A percentile compares a stretch with the other conserved stretches of the same genome.
phyloP scores from a whole-genome alignment of 2,329 filamentous ascomycete species.

The Aspergillus aculeatinus region DNA sequence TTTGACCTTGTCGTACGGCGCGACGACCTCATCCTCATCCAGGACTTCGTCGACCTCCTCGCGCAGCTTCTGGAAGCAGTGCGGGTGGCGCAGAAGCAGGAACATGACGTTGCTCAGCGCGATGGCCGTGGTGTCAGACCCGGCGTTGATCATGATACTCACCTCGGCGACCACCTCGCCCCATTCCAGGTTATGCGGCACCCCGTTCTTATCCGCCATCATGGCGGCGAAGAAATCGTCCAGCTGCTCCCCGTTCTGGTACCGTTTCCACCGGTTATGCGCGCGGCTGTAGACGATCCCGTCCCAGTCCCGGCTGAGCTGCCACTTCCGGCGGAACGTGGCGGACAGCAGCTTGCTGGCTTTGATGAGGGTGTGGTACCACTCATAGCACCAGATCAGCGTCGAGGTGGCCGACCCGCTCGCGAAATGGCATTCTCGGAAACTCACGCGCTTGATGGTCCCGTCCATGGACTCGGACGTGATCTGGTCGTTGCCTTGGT shows the following conservation, averaged over 20 bases:
- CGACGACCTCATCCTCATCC: slow-evolving; percentile 42
- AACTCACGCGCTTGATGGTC: slow-evolving; percentile 16
- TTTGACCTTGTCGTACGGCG: slow-evolving; percentile 49
- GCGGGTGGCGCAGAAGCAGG: slow-evolving; percentile 50
- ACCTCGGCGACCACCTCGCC: slow-evolving; percentile 59
- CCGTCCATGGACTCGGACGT: slow-evolving; percentile 26
- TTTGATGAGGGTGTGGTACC: slow-evolving; percentile 18
- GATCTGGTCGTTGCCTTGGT: slow-evolving; percentile 34
- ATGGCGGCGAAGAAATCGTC: slow-evolving; percentile 57
- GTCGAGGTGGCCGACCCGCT: slow-evolving; percentile 15
- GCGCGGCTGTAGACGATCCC: slow-evolving; percentile 23
- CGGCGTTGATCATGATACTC: slow-evolving; percentile 44
- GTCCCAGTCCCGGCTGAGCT: slow-evolving; percentile 20
- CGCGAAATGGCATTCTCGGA: slow-evolving; percentile 21
- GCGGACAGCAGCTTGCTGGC: slow-evolving; percentile 21
- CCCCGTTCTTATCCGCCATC: slow-evolving; percentile 49
- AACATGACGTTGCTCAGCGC: slow-evolving; percentile 53
- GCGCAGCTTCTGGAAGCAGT: slow-evolving; percentile 37
- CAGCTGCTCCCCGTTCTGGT: slow-evolving; percentile 50
- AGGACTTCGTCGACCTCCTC: slow-evolving; percentile 47
- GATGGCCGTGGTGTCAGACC: slow-evolving; percentile 52
- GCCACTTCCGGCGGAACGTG: slow-evolving; percentile 20
- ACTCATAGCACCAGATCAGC: slow-evolving; percentile 26
- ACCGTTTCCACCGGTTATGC: slow-evolving; percentile 18
- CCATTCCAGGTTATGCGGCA: slow-evolving; percentile 49